A percentile compares a stretch with the other conserved stretches of the same genome.
These are phyloP conservation scores for Silene uniflora DNA, from an alignment of 148 eudicot species.

Conservation along the genomic window DNA sequence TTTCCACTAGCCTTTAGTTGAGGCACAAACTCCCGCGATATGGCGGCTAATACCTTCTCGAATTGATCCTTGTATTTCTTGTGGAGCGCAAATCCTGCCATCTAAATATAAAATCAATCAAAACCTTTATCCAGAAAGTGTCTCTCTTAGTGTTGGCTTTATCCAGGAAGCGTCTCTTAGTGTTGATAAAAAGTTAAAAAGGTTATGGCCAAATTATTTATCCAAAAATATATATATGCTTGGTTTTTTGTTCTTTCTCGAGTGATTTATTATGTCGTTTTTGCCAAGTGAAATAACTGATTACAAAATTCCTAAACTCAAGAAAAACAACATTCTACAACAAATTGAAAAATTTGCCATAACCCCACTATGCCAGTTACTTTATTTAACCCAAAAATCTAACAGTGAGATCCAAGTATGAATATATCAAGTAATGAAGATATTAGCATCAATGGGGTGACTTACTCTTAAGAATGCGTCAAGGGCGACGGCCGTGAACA, in stretches of 20 bases:
- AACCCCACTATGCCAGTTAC: too few relatives aligned
- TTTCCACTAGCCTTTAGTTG: slow-evolving; percentile 41
- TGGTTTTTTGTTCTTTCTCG: background rate
- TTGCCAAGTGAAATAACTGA: background rate
- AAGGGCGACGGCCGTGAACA: slow-evolving; percentile 65
- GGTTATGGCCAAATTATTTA: background rate
- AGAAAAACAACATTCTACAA: too few relatives aligned
- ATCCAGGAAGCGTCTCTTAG: background rate
- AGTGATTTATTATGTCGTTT: background rate
- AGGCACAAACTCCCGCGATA: slow-evolving; percentile 45
- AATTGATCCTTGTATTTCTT: slow-evolving; percentile 69
- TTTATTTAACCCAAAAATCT: background rate
- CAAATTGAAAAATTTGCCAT: too few relatives aligned
- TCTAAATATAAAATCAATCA: slow-evolving; percentile 34
- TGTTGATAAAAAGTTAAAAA: background rate
- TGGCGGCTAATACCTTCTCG: slow-evolving; percentile 50
- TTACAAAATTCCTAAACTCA: too few relatives aligned
- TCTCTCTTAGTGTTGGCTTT: background rate
- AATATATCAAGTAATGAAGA: too few relatives aligned
- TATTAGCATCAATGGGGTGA: background rate
- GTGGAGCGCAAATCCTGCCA: slow-evolving; percentile 78
- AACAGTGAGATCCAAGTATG: background rate
- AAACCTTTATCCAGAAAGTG: background rate
- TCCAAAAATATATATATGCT: background rate
- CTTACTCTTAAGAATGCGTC: slow-evolving; percentile 81